Conservation (phyloP, 2,329 filamentous ascomycete species). For the Diatrype stigma region DNA sequence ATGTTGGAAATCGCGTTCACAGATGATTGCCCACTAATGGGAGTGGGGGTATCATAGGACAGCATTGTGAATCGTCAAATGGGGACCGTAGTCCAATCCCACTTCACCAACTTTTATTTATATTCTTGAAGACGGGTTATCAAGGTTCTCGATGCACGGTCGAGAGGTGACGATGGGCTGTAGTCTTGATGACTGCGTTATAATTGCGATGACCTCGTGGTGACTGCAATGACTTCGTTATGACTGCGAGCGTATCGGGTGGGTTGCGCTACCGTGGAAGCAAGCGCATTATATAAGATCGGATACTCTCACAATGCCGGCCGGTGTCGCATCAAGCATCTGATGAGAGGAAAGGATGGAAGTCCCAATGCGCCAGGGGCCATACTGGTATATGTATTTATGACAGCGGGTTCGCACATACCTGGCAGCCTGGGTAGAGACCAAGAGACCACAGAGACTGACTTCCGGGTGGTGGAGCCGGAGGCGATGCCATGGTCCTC, state of each 20-base stretch:
- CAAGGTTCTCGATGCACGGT: neutral
- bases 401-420: neutral
- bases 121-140: neutral
- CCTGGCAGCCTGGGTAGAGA: neutral
- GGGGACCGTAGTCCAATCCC: too few relatives aligned
- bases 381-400: neutral
- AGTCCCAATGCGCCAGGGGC: constrained; percentile 5
- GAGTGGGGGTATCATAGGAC: constrained; percentile 44
- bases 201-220: too few relatives aligned
- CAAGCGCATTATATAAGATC: neutral
- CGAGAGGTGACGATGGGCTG: neutral
- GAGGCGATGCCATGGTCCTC: neutral
- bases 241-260: neutral
- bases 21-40: constrained; percentile 37
- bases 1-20: constrained; percentile 21
- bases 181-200: neutral
- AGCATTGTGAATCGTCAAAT: constrained; percentile 36
- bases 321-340: neutral
- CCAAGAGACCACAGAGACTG: constrained; percentile 4
- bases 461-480: constrained; percentile 4
- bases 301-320: too few relatives aligned
- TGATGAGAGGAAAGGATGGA: neutral
- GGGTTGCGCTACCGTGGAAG: neutral
- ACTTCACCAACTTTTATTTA: too few relatives aligned
- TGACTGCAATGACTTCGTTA: neutral